Conservation (phyloP, 2,329 filamentous ascomycete species). For the Colletotrichum camelliae region DNA sequence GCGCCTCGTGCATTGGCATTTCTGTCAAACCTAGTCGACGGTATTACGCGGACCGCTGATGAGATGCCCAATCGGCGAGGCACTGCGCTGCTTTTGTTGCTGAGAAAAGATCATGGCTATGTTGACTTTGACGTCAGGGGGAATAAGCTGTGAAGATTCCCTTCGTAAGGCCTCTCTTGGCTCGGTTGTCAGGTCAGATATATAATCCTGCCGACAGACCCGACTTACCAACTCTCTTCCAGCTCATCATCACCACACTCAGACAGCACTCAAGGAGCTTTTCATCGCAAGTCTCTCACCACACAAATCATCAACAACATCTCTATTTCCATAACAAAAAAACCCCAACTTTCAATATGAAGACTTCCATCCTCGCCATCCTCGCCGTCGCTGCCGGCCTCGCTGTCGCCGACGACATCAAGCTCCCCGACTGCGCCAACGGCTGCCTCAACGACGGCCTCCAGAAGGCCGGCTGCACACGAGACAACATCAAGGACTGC, state of each 20-base stretch:
- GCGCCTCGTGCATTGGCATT: not conserved
- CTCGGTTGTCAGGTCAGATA: not conserved
- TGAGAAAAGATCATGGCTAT: not conserved
- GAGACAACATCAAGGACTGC: conserved; percentile 15
- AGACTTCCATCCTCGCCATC: conserved; percentile 1
- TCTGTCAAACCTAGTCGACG: not conserved
- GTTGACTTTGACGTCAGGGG: not conserved
- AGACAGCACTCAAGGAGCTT: not conserved
- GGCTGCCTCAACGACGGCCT: conserved; percentile 14
- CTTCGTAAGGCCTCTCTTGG: not conserved
- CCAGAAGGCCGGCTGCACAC: conserved; percentile 10
- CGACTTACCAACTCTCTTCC: not conserved
- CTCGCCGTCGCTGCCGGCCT: conserved; percentile 1
- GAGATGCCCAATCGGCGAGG: not conserved
- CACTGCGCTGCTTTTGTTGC: not conserved
- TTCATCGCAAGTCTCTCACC: not conserved
- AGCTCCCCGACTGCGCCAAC: conserved; percentile 17
- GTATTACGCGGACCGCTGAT: not conserved
- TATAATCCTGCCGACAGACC: not conserved
- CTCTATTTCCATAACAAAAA: not conserved
- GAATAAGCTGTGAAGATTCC: not conserved
- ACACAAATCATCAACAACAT: not conserved
- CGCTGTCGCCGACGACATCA: not conserved
- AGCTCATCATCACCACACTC: not conserved
- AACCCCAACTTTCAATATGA: not conserved